These are phyloP conservation scores for Yamadazyma aaseri DNA, from an alignment of 1,139 yeast genomes.

Conservation along the genomic window DNA sequence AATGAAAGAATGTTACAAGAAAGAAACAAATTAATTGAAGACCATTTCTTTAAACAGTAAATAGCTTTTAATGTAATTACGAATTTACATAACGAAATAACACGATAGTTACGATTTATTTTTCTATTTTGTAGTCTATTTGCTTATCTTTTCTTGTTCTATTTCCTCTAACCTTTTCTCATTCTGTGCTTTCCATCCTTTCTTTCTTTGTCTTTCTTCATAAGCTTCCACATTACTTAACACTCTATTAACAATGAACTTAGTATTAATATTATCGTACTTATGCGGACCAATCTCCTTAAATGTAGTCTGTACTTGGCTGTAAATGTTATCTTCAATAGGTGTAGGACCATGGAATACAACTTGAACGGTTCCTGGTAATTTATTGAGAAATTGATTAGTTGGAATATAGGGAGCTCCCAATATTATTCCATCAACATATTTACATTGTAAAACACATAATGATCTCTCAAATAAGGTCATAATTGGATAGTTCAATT, in stretches of 20 bases:
- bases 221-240: slow-evolving; percentile 62
- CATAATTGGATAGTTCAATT: slow-evolving; percentile 81
- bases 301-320: slow-evolving; percentile 35
- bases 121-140: not conserved
- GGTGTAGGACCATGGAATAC: slow-evolving; percentile 68
- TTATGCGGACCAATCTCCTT: slow-evolving; percentile 52
- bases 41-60: slow-evolving; percentile 11
- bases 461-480: slow-evolving; percentile 79
- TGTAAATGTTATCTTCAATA: slow-evolving; percentile 42
- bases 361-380: slow-evolving; percentile 40
- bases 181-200: slow-evolving; percentile 66
- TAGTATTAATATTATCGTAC: slow-evolving; percentile 60
- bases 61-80: not conserved
- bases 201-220: slow-evolving; percentile 75
- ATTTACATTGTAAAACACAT: slow-evolving; percentile 84
- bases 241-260: slow-evolving; percentile 66
- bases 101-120: not conserved
- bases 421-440: slow-evolving; percentile 73
- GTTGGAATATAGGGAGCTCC: slow-evolving; percentile 65
- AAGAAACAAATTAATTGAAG: slow-evolving; percentile 26
- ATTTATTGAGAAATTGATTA: slow-evolving; percentile 32
- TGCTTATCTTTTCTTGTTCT: slow-evolving; percentile 9
- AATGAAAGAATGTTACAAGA: slow-evolving; percentile 27
- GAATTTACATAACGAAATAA: not conserved
- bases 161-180: slow-evolving; percentile 29